phyloP scores from a whole-genome alignment of 331 rosid genomes.

The Cydonia oblonga region DNA sequence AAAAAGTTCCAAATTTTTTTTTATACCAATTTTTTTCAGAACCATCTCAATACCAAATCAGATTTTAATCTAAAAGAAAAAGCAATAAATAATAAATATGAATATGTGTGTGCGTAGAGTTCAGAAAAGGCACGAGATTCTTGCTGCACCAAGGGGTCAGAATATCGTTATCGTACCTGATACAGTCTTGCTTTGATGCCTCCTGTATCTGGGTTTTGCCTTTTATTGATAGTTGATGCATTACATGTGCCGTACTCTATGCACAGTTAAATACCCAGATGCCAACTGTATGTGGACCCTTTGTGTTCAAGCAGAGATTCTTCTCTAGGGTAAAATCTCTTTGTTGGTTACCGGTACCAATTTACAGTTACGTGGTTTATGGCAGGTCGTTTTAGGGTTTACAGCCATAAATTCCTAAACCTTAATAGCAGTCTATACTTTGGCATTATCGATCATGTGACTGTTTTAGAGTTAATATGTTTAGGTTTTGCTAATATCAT shows the following conservation, averaged over 20 bases:
- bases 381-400: too few relatives aligned
- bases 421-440: too few relatives aligned
- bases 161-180: slow-evolving; percentile 18
- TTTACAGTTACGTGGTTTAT: too few relatives aligned
- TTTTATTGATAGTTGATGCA: background rate
- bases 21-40: too few relatives aligned
- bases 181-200: background rate
- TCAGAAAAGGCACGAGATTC: slow-evolving; percentile 31
- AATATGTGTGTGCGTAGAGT: background rate
- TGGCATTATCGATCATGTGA: too few relatives aligned
- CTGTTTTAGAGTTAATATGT: too few relatives aligned
- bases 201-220: background rate
- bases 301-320: background rate
- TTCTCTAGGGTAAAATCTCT: background rate
- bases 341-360: too few relatives aligned
- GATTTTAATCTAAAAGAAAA: background rate
- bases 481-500: too few relatives aligned
- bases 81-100: background rate
- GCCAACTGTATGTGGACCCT: background rate
- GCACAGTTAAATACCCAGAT: background rate
- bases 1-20: too few relatives aligned
- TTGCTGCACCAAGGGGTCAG: slow-evolving; percentile 19
- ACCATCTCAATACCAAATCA: too few relatives aligned
- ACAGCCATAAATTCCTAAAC: too few relatives aligned
- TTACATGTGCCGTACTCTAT: background rate